These are phyloP conservation scores for Umbelopsis sp. DNA, from an alignment of 192 early-diverging fungal genomes.

Conservation along the genomic window DNA sequence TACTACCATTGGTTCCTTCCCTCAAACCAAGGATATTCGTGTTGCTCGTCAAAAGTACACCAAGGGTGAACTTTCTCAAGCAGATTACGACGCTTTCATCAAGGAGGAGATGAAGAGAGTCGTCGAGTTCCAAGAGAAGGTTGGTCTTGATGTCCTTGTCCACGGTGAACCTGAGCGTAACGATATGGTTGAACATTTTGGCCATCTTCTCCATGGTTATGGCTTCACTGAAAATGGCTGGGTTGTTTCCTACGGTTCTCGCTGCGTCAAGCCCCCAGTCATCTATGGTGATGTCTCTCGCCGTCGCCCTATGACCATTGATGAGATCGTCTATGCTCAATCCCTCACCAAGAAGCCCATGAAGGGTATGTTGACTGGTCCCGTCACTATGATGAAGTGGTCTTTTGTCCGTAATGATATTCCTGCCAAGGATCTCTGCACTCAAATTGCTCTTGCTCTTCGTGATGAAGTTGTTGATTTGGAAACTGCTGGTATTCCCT, in stretches of 20 bases:
- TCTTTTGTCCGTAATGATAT: constrained; percentile 99
- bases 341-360: constrained; percentile 85
- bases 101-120: constrained; percentile 82
- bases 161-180: constrained; percentile 98
- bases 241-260: constrained; percentile 97
- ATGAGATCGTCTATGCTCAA: constrained; percentile 84
- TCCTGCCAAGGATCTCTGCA: constrained; percentile 78
- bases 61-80: constrained; percentile 72
- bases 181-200: constrained; percentile 98
- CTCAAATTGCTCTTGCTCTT: constrained; percentile 93
- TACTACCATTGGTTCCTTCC: constrained; percentile 98
- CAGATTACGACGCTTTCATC: constrained; percentile 81
- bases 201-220: constrained; percentile 91
- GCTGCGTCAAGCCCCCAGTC: constrained; percentile 96
- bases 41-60: constrained; percentile 86
- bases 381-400: constrained; percentile 98
- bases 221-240: constrained; percentile 96
- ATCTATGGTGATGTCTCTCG: constrained; percentile 97
- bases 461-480: constrained; percentile 95
- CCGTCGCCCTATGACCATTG: constrained; percentile 91
- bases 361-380: constrained; percentile 99
- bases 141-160: constrained; percentile 93
- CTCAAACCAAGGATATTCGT: constrained; percentile 97
- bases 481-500: constrained; percentile 87
- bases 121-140: constrained; percentile 87